Conservation (phyloP, 1,284 basidiomycete genomes). For the Ceratobasidium papillatum region DNA sequence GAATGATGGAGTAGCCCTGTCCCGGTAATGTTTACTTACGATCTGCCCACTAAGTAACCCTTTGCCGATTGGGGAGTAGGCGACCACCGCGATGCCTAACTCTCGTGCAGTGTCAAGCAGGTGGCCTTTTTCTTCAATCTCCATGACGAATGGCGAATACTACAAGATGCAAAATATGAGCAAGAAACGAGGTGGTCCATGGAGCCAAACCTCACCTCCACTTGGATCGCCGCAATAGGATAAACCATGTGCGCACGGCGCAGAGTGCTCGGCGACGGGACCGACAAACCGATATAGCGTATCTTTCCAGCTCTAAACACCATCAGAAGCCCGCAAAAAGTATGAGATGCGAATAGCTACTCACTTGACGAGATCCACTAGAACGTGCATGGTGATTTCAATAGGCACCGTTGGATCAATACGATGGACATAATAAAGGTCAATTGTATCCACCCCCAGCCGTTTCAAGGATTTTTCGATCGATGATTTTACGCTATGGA, state of each 20-base stretch:
- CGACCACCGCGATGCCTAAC: slow-evolving; percentile 36
- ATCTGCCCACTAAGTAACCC: slow-evolving; percentile 54
- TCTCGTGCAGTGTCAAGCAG: slow-evolving; percentile 35
- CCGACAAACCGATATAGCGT: slow-evolving; percentile 69
- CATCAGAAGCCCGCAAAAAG: background rate
- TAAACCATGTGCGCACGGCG: slow-evolving; percentile 60
- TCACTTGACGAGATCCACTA: slow-evolving; percentile 66
- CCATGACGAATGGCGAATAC: slow-evolving; percentile 41
- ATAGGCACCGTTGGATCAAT: slow-evolving; percentile 54
- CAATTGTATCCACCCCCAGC: slow-evolving; percentile 58
- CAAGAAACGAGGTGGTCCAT: background rate
- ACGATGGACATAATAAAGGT: slow-evolving; percentile 48
- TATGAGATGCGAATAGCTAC: slow-evolving; percentile 43
- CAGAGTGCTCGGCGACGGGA: slow-evolving; percentile 65
- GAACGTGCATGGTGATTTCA: slow-evolving; percentile 57
- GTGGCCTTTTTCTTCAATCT: slow-evolving; percentile 34
- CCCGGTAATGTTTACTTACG: background rate
- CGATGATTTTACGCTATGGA: slow-evolving; percentile 50
- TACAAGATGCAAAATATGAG: background rate
- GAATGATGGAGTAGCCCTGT: no score
- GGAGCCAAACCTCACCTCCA: slow-evolving; percentile 24
- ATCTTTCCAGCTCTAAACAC: slow-evolving; percentile 61
- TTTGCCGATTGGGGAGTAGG: slow-evolving; percentile 47
- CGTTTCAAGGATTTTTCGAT: slow-evolving; percentile 54
- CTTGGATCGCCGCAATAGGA: slow-evolving; percentile 34